Percentiles rank a stretch among this genome's conserved stretches.
phyloP scores from a whole-genome alignment of 2,329 filamentous ascomycete genomes.

The Epichloe brachyelytri region DNA sequence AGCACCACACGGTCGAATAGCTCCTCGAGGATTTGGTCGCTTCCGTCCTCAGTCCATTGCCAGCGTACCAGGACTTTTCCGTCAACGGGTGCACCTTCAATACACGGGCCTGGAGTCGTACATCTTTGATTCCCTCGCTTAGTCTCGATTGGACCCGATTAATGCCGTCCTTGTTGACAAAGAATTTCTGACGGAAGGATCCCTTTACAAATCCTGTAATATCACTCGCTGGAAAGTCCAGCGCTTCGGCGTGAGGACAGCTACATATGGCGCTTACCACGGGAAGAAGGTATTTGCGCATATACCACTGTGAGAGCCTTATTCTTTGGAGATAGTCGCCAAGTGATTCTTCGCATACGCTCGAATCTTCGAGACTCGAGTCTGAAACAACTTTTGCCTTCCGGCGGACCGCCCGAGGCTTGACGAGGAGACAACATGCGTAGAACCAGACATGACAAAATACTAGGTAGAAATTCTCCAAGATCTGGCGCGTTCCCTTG shows the following conservation, averaged over 20 bases:
- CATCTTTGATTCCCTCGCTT: conserved; percentile 22
- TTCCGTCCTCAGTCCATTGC: conserved; percentile 12
- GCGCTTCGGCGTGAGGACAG: conserved; percentile 36
- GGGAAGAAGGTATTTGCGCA: conserved; percentile 37
- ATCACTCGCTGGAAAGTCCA: conserved; percentile 40
- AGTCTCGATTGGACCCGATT: conserved; percentile 35
- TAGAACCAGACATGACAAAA: conserved; percentile 42
- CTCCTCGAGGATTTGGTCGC: conserved; percentile 14
- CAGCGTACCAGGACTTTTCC: conserved; percentile 21
- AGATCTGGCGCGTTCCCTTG: conserved; percentile 24
- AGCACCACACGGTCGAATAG: conserved; percentile 39
- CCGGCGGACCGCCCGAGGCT: conserved; percentile 15
- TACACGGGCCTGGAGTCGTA: conserved; percentile 28
- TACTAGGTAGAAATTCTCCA: conserved; percentile 30
- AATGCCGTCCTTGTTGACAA: conserved; percentile 36
- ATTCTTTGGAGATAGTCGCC: conserved; percentile 34
- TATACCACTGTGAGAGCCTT: conserved; percentile 32
- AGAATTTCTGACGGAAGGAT: conserved; percentile 35
- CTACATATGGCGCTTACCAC: conserved; percentile 41
- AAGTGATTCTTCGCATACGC: neutral
- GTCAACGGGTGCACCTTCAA: conserved; percentile 16
- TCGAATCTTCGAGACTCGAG: no score
- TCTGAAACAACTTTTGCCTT: neutral
- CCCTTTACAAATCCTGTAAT: conserved; percentile 35
- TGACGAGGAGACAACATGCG: conserved; percentile 34